Evolutionary conservation across 495 filamentous ascomycete genomes (phyloP).

Genomic region (Halenospora varia): DNA sequence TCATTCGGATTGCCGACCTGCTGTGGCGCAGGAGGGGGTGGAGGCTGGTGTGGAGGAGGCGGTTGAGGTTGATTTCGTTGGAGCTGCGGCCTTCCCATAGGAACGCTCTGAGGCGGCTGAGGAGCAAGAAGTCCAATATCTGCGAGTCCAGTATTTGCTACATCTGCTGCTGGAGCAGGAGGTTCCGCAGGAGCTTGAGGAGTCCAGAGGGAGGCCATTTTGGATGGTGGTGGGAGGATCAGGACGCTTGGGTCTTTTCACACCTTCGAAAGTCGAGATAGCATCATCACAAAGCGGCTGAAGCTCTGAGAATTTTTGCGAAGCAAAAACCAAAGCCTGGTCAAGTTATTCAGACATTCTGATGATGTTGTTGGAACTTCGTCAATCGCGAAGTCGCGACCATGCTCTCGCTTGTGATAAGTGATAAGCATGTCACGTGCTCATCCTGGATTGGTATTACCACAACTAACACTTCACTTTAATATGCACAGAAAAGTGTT

Average conservation of each 20-base stretch:
- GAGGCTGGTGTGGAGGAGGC: slow-evolving; percentile 54
- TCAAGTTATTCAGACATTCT: neutral
- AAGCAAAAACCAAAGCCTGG: neutral
- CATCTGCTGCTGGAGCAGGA: slow-evolving; percentile 13
- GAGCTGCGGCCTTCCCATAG: slow-evolving; percentile 45
- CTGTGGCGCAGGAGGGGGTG: slow-evolving; percentile 33
- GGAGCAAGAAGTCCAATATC: slow-evolving; percentile 24
- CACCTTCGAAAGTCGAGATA: neutral
- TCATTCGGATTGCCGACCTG: slow-evolving; percentile 50
- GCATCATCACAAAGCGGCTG: neutral
- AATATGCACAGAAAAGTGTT: neutral
- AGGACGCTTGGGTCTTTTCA: neutral
- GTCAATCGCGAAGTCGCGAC: neutral
- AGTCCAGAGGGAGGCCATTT: slow-evolving; percentile 24
- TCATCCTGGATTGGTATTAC: neutral
- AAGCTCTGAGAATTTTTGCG: neutral
- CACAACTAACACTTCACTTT: neutral
- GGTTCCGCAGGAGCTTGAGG: slow-evolving; percentile 10
- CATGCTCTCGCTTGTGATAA: neutral
- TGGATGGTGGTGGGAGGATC: neutral
- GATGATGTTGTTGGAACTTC: neutral
- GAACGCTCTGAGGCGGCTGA: slow-evolving; percentile 5
- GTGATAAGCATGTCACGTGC: neutral
- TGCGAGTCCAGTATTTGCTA: slow-evolving; percentile 26
- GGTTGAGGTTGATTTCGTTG: slow-evolving; percentile 57